Conservation (phyloP, 2,329 filamentous ascomycete genomes). For the Harringtonia lauricola region DNA sequence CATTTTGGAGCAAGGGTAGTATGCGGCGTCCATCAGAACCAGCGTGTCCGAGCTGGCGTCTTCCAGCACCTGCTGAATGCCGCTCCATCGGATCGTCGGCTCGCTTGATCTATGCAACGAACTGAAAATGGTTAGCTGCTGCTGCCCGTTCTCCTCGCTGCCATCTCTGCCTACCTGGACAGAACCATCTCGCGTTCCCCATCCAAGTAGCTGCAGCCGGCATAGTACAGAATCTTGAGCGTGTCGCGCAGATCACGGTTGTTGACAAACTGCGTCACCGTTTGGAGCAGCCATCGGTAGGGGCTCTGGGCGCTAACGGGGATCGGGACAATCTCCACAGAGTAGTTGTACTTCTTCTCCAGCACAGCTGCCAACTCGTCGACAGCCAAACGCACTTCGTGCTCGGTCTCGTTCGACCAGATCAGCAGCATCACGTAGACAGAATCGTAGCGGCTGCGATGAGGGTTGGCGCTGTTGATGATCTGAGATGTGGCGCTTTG, state of each 20-base stretch:
- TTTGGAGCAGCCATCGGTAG: constrained; percentile 41
- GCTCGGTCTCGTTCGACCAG: constrained; percentile 44
- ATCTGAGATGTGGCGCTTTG: constrained; percentile 38
- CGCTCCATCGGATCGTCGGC: constrained; percentile 41
- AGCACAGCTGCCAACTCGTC: constrained; percentile 39
- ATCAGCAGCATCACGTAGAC: constrained; percentile 41
- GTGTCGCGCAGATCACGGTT: constrained; percentile 42
- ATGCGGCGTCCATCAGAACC: constrained; percentile 47
- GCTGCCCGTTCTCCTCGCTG: neutral
- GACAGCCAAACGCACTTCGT: constrained; percentile 27
- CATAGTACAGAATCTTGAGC: constrained; percentile 49
- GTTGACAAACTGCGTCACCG: constrained; percentile 41
- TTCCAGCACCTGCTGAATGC: constrained; percentile 44
- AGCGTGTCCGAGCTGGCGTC: constrained; percentile 44
- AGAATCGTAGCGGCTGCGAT: constrained; percentile 40
- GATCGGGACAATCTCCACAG: constrained; percentile 35
- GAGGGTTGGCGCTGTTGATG: constrained; percentile 29
- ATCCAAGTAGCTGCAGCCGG: constrained; percentile 42
- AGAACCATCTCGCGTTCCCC: constrained; percentile 45
- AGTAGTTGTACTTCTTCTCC: constrained; percentile 40
- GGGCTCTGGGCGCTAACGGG: constrained; percentile 34
- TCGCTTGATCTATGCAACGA: constrained; percentile 11
- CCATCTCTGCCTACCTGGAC: constrained; percentile 31
- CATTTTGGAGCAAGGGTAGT: constrained; percentile 42
- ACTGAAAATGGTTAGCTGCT: neutral